Evolutionary conservation across 2,329 filamentous ascomycete genomes (phyloP), one percentile per base, ranked within the genome.

Genomic region (Neocucurbitaria cava): DNA sequence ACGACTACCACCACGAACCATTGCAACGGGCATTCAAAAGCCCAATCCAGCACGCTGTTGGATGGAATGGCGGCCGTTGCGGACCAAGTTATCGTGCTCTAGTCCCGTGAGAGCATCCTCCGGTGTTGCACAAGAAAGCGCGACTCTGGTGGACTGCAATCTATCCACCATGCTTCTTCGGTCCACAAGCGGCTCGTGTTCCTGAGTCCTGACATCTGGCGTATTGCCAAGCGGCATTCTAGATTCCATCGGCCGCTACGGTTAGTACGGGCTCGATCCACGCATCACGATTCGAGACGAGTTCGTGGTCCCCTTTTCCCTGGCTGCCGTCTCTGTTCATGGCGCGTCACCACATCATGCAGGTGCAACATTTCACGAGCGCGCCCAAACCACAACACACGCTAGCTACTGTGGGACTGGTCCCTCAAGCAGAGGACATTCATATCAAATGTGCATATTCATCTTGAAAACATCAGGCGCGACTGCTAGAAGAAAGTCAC

Each of bases 191-290:
- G 46, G 44, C 50, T 51, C 50, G 57, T 52, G 54, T 54, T 52
- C 18, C 49, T 26, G 51, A 21, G 52, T 52, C 18, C 49, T 26
- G 51, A 21, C 48, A 18, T 28, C 39, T 24, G 51, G 43, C 46
- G 43, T 60, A 60, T 60, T 58, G 54, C 57, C 54, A 60, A 60
- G 57, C 18, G 13, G 40, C 36, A 41, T 38, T 24, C 42, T 36
- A 54, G 56, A 48, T 36, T 40, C 45, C 39, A 42, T 39, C 33
- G 13, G n/a, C 28, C 43, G 20, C 49, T 26, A 43, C 33, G 35
- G 17, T 15, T 31, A 26, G 41, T 2, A 4, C 41, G 23, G 13
- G 31, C 3, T 18, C 38, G 10, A 13, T n/a, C 38, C 21, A 40
- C 10, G 8, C 38, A 15, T 23, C 1, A 40, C 38, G 18, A 35